phyloP scores from a whole-genome alignment of 192 early-diverging fungal species.

The Entrophospora sp. region DNA sequence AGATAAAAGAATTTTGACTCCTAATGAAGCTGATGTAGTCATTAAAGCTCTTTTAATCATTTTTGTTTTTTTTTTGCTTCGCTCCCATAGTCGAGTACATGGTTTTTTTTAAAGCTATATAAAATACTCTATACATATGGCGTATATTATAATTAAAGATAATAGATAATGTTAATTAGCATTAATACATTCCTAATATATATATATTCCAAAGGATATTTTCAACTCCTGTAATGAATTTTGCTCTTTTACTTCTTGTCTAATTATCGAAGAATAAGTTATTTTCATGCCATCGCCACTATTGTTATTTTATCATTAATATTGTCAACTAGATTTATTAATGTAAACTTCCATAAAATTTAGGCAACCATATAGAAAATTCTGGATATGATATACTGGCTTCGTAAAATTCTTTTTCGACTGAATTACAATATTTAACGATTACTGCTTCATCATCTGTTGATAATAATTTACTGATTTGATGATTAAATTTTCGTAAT shows the following conservation, averaged over 20 bases:
- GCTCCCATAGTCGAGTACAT: constrained; percentile 62
- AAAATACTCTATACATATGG: constrained; percentile 74
- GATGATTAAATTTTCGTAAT: constrained; percentile 27
- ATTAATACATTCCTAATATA: too few species aligned
- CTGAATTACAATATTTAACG: constrained; percentile 55
- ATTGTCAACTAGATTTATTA: constrained; percentile 1
- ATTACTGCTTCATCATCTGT: constrained; percentile 54
- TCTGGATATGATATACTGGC: constrained; percentile 34
- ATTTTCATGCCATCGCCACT: not conserved
- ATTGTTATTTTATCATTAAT: not conserved
- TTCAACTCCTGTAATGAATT: constrained; percentile 7
- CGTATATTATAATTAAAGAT: constrained; percentile 7
- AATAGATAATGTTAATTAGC: constrained; percentile 14
- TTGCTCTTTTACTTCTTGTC: not conserved
- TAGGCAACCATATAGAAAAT: constrained; percentile 54
- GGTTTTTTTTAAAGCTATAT: constrained; percentile 59
- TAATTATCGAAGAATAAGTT: not conserved
- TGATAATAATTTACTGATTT: constrained; percentile 64
- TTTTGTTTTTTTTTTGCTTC: constrained; percentile 58
- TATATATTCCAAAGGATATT: constrained; percentile 44
- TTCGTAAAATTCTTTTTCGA: constrained; percentile 72
- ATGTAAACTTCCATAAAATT: constrained; percentile 56
- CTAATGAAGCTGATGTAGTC: constrained; percentile 59
- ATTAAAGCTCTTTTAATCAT: constrained; percentile 54
- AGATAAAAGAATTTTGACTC: too few species aligned